Evolutionary conservation across 2,329 filamentous ascomycete species (phyloP), one percentile per base, ranked within the genome.

Genomic region (Calonectria montana): DNA sequence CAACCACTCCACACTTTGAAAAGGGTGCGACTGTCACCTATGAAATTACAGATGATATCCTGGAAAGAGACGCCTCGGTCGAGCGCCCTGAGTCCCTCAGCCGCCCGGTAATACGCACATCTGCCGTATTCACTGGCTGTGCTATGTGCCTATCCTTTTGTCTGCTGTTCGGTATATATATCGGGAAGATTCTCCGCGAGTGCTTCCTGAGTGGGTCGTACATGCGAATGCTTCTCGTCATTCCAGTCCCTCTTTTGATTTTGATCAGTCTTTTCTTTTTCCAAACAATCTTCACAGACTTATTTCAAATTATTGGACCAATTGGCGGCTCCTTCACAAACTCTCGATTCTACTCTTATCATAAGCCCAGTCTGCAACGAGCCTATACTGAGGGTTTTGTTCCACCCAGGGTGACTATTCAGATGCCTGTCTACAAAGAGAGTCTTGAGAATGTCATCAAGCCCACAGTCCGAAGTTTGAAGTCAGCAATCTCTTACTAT

Each of bases 301-400:
- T 85, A 4, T 85, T 84, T 74, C 84, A 89, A 73, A 82, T 88
- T 13, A 77, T 88, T n/a, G 88, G 87, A 0, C 88, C 88, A 3
- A 84, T 88, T 62, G 85, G 83, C 35, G 82, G 82, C 37, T 76
- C 86, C 31, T 81, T 80, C 69, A 82, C 79, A 25, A 88, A 88
- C 78, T 86, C 86, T 8, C 81, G 84, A 12, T 85, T 82, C 77
- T 87, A 86, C 78, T 86, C 86, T 6, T 77, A 83, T 76, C 74
- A 85, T 75, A 73, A 81, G 37, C 81, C 82, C 3, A 79, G 80
- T 31, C 67, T 84, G 23, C 78, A 77, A 37, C 80, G 81, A 16
- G 82, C 80, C 12, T 82, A 81, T 65, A 70, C 78, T 15, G 77
- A 81, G 16, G 79, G 79, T 29, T 81, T 83, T 59, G 73, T 78